These are phyloP conservation scores for Chrysosporium keratinophilum DNA, from an alignment of 2,329 filamentous ascomycete genomes.

Conservation along the genomic window DNA sequence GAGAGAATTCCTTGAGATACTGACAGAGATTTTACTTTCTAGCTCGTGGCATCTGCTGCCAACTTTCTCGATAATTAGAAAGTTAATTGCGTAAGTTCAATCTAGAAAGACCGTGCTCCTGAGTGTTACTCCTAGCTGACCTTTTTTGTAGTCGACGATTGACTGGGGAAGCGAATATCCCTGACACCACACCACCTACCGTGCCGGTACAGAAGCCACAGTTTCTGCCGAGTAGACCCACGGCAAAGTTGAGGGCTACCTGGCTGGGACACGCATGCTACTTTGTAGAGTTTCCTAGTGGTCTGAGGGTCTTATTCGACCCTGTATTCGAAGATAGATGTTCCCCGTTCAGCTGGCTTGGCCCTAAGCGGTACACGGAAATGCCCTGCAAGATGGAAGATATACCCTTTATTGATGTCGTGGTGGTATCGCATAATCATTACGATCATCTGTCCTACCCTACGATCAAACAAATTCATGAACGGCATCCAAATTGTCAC, in stretches of 20 bases:
- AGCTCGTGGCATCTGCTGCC: slow-evolving; percentile 21
- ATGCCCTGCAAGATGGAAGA: slow-evolving; percentile 67
- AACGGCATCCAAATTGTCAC: slow-evolving; percentile 64
- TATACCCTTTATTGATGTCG: slow-evolving; percentile 49
- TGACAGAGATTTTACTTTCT: background rate
- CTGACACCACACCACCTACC: slow-evolving; percentile 55
- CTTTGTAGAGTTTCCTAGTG: slow-evolving; percentile 78
- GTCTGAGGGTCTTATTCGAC: slow-evolving; percentile 81
- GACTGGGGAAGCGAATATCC: slow-evolving; percentile 42
- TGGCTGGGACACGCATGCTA: slow-evolving; percentile 96
- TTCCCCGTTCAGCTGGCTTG: slow-evolving; percentile 59
- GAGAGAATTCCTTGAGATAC: background rate
- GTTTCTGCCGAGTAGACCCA: slow-evolving; percentile 54
- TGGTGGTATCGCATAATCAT: slow-evolving; percentile 79
- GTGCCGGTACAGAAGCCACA: slow-evolving; percentile 56
- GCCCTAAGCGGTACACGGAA: slow-evolving; percentile 68
- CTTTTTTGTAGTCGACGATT: slow-evolving; percentile 32
- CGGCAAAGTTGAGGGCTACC: slow-evolving; percentile 61
- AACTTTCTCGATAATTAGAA: slow-evolving; percentile 5
- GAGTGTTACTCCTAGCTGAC: background rate
- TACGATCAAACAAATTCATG: slow-evolving; percentile 60
- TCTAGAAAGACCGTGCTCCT: background rate
- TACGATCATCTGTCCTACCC: slow-evolving; percentile 83
- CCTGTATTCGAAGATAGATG: slow-evolving; percentile 87
- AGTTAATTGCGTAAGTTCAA: slow-evolving; percentile 8